These are phyloP conservation scores for Sarcocystis neurona DNA, from an alignment of 169 alveolate species.

Conservation along the genomic window DNA sequence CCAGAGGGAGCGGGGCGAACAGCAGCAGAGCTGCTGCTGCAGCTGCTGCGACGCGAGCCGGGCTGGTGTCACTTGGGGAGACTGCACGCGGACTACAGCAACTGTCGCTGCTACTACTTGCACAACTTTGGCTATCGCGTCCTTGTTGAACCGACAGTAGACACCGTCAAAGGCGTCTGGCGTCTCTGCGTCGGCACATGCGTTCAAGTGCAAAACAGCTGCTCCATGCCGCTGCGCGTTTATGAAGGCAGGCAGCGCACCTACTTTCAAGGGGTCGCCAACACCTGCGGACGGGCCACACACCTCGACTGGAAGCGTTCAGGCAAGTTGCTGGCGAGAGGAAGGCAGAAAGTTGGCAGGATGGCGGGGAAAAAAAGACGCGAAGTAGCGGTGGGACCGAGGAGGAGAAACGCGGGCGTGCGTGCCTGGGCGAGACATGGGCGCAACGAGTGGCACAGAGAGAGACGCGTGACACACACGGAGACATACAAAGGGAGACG, in stretches of 20 bases:
- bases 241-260: conserved; percentile 68
- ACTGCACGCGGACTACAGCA: conserved; percentile 61
- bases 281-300: conserved; percentile 28
- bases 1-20: not conserved
- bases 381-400: no score
- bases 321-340: not conserved
- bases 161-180: conserved; percentile 69
- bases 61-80: conserved; percentile 65
- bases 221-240: conserved; percentile 70
- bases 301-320: not conserved
- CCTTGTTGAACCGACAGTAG: conserved; percentile 74
- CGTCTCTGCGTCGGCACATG: conserved; percentile 73
- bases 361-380: no score
- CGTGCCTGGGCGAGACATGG: conserved; percentile 38
- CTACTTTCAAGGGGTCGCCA: conserved; percentile 65
- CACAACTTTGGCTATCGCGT: conserved; percentile 69
- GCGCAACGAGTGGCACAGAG: conserved; percentile 16
- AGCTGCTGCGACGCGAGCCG: conserved; percentile 52
- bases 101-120: conserved; percentile 55
- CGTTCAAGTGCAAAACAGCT: conserved; percentile 72
- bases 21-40: conserved; percentile 27
- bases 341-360: no score
- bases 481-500: no score
- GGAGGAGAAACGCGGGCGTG: conserved; percentile 39
- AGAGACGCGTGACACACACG: no score